Evolutionary conservation across 2,329 filamentous ascomycete genomes (phyloP), one percentile per base, ranked within the genome.

Genomic region (Hypocreales sp.): DNA sequence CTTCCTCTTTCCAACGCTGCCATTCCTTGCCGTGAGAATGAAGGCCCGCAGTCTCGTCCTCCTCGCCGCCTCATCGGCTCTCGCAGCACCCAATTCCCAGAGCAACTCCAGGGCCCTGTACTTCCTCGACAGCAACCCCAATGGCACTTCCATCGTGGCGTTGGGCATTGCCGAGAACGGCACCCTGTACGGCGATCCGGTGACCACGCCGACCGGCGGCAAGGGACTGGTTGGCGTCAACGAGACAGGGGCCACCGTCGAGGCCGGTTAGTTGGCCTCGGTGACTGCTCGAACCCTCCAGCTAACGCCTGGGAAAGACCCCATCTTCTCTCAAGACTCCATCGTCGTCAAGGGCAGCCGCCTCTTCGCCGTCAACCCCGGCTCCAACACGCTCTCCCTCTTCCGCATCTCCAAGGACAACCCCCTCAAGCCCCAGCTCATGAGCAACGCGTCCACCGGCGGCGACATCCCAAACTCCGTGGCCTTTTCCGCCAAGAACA

Each of bases 341-440:
- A 15, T 32, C 14, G 16, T 29, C 15, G 20, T 29, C 23, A 21
- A 23, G 13, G 26, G 26, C 18, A 26, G 19, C 24, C 18, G 15
- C 8, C 26, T 32, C 22, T 32, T 32, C 24, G 29, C 30, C 30
- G 30, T 32, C 23, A 32, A 32, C 26, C 8, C 30, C 23, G 30
- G 30, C 16, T 29, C 23, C 19, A 29, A 26, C 26, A 29, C 30
- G 2, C 12, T 32, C n/a, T 22, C 30, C 5, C 13, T 6, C n/a
- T 29, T 32, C 22, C 18, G 16, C 26, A 32, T 32, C 14, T n/a
- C 27, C 15, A 4, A 21, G 6, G 16, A 14, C 9, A 26, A 32
- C 14, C 26, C 30, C 3, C n/a, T 22, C 8, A 23, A 27, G 16
- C 30, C 30, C 2, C 14, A 15, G 9, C 30, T 25, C 22, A 5